Percentiles rank a stretch among this genome's conserved stretches.
These are phyloP conservation scores for Paecilomyces formosus DNA, from an alignment of 2,329 filamentous ascomycete species.

Conservation along the genomic window DNA sequence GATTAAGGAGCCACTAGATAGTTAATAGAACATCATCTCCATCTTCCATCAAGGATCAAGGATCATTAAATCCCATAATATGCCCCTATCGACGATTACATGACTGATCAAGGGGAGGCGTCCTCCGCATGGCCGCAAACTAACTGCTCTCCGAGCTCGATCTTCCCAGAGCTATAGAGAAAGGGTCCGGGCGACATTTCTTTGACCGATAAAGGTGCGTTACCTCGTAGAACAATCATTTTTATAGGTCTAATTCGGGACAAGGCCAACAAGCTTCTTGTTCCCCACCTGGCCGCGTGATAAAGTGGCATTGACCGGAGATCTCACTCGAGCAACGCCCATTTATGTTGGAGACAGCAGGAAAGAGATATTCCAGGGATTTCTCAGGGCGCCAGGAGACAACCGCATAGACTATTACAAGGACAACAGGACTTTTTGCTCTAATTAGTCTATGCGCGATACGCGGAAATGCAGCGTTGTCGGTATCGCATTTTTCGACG, in stretches of 20 bases:
- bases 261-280: constrained; percentile 11
- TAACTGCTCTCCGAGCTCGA: constrained; percentile 25
- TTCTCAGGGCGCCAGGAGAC: neutral
- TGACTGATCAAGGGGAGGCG: too few relatives aligned
- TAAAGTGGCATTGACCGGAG: constrained; percentile 10
- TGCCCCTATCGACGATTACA: too few relatives aligned
- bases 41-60: too few relatives aligned
- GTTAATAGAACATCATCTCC: too few relatives aligned
- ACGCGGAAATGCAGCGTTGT: neutral
- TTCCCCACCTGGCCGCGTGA: constrained; percentile 7
- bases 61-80: too few relatives aligned
- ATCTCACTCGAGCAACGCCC: constrained; percentile 9
- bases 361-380: neutral
- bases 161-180: constrained; percentile 19
- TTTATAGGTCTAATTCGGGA: neutral
- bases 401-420: neutral
- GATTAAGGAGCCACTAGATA: too few relatives aligned
- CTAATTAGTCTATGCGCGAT: neutral
- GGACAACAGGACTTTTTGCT: neutral
- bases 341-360: constrained; percentile 2
- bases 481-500: neutral
- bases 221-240: neutral
- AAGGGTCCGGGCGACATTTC: constrained; percentile 31
- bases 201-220: constrained; percentile 16
- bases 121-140: too few relatives aligned